Conservation (phyloP, 352 stramenopile genomes). For the Pilasporangium apinafurcum region DNA sequence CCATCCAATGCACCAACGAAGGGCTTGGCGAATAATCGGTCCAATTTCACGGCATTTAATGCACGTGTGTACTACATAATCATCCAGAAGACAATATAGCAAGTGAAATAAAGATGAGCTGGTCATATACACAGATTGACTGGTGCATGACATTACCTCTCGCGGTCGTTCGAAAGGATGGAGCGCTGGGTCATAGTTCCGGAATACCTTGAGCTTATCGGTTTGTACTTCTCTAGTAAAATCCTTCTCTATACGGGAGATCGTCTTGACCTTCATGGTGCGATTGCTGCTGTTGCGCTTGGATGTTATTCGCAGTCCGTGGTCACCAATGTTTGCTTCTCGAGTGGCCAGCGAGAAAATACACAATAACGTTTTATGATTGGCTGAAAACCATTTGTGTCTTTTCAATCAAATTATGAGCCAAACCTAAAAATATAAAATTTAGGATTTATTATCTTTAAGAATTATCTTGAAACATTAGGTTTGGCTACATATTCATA, state of each 20-base stretch:
- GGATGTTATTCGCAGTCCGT: background rate
- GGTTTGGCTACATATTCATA: too few species aligned
- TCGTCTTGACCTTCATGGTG: constrained; percentile 99
- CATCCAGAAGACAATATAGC: too few species aligned
- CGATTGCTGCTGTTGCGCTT: background rate
- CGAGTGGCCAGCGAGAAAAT: too few species aligned
- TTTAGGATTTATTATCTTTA: too few species aligned
- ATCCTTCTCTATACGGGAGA: constrained; percentile 92
- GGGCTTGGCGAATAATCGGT: constrained; percentile 98
- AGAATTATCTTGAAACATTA: too few species aligned
- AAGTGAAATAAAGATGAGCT: too few species aligned
- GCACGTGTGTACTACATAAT: constrained; percentile 96
- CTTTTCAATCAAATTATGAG: too few species aligned
- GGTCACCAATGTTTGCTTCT: too few species aligned
- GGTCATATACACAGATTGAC: background rate
- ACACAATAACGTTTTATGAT: too few species aligned
- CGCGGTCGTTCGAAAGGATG: constrained; percentile 91
- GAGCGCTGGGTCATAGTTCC: constrained; percentile 95
- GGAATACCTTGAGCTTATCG: constrained; percentile 93
- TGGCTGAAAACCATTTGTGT: too few species aligned
- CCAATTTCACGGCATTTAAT: constrained; percentile 96
- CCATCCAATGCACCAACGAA: constrained; percentile 97
- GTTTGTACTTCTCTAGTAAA: constrained; percentile 92
- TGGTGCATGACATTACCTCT: constrained; percentile 22
- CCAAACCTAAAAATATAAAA: too few species aligned